phyloP scores from a whole-genome alignment of 2,329 filamentous ascomycete species.

The Bipolaris bicolor region DNA sequence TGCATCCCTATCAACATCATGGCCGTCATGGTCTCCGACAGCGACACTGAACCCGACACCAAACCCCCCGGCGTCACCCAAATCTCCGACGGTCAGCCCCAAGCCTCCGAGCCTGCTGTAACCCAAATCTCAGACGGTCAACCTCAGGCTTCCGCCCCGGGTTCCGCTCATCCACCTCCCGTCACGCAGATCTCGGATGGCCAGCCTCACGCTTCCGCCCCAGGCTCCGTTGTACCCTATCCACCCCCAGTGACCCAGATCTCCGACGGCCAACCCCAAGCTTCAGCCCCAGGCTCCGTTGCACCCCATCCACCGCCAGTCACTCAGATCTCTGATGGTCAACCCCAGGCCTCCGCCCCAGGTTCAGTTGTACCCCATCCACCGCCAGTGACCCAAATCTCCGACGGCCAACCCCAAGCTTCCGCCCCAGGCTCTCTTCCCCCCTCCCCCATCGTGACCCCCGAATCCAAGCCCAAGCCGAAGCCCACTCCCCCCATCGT shows the following conservation, averaged over 20 bases:
- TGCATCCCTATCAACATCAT: constrained; percentile 59
- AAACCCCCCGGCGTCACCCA: constrained; percentile 9
- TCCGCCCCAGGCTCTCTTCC: constrained; percentile 2
- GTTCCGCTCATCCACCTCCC: too few relatives aligned
- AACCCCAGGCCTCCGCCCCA: constrained; percentile 23
- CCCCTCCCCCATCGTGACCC: constrained; percentile 23
- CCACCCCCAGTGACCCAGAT: constrained; percentile 20
- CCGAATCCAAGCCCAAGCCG: constrained; percentile 33
- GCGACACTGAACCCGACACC: too few relatives aligned
- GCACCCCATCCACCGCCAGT: constrained; percentile 28
- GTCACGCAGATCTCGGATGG: constrained; percentile 42
- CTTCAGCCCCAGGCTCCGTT: constrained; percentile 5
- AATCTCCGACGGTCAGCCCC: too few relatives aligned
- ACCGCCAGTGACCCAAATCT: constrained; percentile 23
- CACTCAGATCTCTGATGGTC: constrained; percentile 30
- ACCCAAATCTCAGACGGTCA: too few relatives aligned
- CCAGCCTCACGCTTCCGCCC: constrained; percentile 30
- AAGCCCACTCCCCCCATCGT: constrained; percentile 28
- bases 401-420: constrained; percentile 31
- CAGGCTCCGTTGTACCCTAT: too few relatives aligned
- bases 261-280: constrained; percentile 31
- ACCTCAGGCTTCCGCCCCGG: too few relatives aligned
- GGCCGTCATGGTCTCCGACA: constrained; percentile 16
- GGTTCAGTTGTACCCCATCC: neutral
- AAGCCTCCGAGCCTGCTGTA: too few relatives aligned